Percentiles rank a stretch among this genome's conserved stretches.
Conservation (phyloP, 2,329 filamentous ascomycete species). For the Zymoseptoria ardabiliae region DNA sequence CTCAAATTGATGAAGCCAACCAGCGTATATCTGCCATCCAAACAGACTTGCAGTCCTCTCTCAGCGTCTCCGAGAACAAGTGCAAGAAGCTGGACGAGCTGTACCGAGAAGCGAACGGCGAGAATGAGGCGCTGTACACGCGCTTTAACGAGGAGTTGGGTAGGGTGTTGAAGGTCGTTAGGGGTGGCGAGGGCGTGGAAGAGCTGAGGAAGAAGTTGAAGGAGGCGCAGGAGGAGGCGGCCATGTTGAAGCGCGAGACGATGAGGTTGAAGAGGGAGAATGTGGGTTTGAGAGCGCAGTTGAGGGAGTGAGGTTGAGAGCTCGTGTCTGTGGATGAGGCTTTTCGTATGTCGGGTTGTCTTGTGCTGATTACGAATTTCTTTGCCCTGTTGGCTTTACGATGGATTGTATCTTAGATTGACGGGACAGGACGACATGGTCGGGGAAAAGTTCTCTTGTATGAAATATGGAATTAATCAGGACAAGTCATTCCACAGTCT, state of each 20-base stretch:
- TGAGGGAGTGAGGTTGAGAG: conserved; percentile 31
- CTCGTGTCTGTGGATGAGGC: background rate
- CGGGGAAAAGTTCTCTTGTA: background rate
- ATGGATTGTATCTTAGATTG: background rate
- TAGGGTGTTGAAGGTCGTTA: conserved; percentile 70
- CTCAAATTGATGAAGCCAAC: conserved; percentile 51
- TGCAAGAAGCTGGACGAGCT: conserved; percentile 78
- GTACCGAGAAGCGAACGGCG: conserved; percentile 77
- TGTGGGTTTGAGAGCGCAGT: conserved; percentile 52
- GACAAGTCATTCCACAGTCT: background rate
- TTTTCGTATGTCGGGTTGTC: background rate
- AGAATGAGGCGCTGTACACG: conserved; percentile 89
- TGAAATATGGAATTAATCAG: background rate
- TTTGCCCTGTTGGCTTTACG: background rate
- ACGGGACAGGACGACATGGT: background rate
- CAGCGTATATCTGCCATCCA: conserved; percentile 58
- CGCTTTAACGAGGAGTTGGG: conserved; percentile 86
- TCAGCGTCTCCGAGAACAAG: conserved; percentile 67
- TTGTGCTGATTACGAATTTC: background rate
- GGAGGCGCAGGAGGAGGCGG: conserved; percentile 69
- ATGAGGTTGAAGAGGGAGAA: conserved; percentile 74
- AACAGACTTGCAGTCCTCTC: conserved; percentile 61
- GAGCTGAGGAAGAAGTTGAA: conserved; percentile 65
- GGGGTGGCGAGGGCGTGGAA: conserved; percentile 68
- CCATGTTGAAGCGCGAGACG: conserved; percentile 76